Evolutionary conservation across 345 rosid genomes (phyloP).

Genomic region (Salix dunnii): DNA sequence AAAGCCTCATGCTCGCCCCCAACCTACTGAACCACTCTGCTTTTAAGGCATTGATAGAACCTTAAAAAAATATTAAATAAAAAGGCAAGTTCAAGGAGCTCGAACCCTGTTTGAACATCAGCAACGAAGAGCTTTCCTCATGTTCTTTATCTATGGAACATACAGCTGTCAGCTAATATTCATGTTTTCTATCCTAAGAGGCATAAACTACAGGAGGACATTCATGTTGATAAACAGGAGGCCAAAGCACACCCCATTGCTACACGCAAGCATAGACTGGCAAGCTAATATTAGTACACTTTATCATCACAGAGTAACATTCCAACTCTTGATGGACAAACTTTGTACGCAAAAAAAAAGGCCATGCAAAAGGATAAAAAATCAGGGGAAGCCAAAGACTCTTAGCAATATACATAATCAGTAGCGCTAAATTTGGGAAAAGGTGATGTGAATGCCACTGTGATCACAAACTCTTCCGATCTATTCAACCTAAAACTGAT

Average conservation of each 20-base stretch:
- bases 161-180: not conserved
- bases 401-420: not conserved
- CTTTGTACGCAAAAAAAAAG: not conserved
- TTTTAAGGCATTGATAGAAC: not conserved
- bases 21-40: not conserved
- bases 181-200: not conserved
- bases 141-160: not conserved
- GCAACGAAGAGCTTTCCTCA: not conserved
- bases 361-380: not conserved
- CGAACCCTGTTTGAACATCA: not conserved
- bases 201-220: not conserved
- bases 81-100: no score
- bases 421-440: not conserved
- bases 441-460: not conserved
- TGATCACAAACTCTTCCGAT: not conserved
- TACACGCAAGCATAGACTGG: not conserved
- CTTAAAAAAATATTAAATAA: no score
- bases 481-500: not conserved
- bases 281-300: not conserved
- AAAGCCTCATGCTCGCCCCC: not conserved
- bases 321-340: not conserved
- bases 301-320: not conserved
- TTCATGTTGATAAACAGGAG: not conserved
- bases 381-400: not conserved
- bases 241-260: not conserved